Conservation (phyloP, 306 rosid genomes). For the Fragaria vesca region DNA sequence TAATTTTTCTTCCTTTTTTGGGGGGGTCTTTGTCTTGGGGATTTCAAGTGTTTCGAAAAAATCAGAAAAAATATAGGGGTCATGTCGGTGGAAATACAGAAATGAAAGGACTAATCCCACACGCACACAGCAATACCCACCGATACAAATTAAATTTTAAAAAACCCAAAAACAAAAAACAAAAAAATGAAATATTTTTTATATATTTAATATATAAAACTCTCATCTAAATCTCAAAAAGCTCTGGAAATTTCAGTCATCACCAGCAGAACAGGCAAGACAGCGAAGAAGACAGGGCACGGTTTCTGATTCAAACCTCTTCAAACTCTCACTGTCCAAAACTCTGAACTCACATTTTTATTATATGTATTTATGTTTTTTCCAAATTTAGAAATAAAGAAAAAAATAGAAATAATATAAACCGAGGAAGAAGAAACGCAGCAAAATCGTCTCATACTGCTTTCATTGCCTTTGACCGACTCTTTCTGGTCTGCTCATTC, state of each 20-base stretch:
- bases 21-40: neutral
- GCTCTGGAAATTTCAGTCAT: conserved; percentile 22
- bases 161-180: neutral
- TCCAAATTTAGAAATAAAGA: neutral
- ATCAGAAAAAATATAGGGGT: conserved; percentile 1
- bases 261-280: conserved; percentile 3
- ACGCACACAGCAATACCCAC: conserved; percentile 15
- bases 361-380: neutral
- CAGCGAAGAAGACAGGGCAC: conserved; percentile 27
- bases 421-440: conserved; percentile 16
- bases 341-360: conserved; percentile 12
- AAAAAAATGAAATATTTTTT: neutral
- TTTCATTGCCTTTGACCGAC: conserved; percentile 53
- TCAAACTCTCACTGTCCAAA: conserved; percentile 21
- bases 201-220: neutral
- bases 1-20: too few relatives aligned
- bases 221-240: conserved; percentile 41
- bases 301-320: conserved; percentile 23
- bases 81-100: conserved; percentile 54
- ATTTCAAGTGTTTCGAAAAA: conserved; percentile 16
- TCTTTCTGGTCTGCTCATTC: conserved; percentile 41
- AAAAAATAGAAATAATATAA: conserved; percentile 2
- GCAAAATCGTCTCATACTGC: conserved; percentile 29
- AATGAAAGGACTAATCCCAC: conserved; percentile 20
- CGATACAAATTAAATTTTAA: neutral